Conservation (phyloP, 2,329 filamentous ascomycete genomes). For the Aspergillus sergii region DNA sequence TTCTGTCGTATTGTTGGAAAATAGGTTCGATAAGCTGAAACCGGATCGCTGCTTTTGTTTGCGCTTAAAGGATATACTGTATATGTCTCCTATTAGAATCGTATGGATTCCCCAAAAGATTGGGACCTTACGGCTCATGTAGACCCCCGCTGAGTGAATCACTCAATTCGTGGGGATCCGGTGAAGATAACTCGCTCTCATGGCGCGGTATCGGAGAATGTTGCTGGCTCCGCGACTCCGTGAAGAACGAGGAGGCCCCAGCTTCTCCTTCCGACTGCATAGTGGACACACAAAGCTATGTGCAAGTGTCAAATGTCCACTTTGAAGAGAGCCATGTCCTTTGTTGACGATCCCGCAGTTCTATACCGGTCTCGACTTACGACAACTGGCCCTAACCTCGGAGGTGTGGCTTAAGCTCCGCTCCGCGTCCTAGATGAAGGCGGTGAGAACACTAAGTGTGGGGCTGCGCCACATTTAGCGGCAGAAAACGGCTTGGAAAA, state of each 20-base stretch:
- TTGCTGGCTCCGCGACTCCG: slow-evolving; percentile 15
- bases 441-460: slow-evolving; percentile 31
- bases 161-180: slow-evolving; percentile 12
- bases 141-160: slow-evolving; percentile 34
- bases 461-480: slow-evolving; percentile 30
- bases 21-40: slow-evolving; percentile 44
- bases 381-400: slow-evolving; percentile 17
- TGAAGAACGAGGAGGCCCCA: slow-evolving; percentile 19
- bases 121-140: slow-evolving; percentile 37
- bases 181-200: slow-evolving; percentile 22
- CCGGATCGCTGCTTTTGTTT: slow-evolving; percentile 44
- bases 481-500: slow-evolving; percentile 27
- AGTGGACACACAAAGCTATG: slow-evolving; percentile 31
- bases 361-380: slow-evolving; percentile 10
- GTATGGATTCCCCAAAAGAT: not conserved
- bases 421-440: slow-evolving; percentile 19
- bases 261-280: slow-evolving; percentile 23
- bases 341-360: slow-evolving; percentile 13
- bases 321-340: slow-evolving; percentile 18
- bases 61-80: slow-evolving; percentile 47
- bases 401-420: slow-evolving; percentile 33
- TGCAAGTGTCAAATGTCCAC: slow-evolving; percentile 22
- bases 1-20: slow-evolving; percentile 34
- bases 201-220: slow-evolving; percentile 21
- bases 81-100: slow-evolving; percentile 6